Percentiles rank a stretch among this genome's conserved stretches.
phyloP scores from a whole-genome alignment of 1,139 yeast species.

The Yamadazyma kanchanaburiensis region DNA sequence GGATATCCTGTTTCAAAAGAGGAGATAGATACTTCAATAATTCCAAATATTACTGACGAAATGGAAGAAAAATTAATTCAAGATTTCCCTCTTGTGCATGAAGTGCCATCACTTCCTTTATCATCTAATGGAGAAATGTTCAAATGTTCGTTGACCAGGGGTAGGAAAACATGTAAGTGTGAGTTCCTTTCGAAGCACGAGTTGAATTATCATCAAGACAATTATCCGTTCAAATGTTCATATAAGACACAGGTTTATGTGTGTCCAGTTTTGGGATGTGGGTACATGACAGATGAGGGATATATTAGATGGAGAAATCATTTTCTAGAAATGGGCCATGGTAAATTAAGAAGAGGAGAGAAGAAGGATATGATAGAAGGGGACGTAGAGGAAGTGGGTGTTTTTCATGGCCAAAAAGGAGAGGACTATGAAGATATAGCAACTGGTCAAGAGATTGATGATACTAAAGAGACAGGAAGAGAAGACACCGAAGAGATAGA shows the following conservation, averaged over 20 bases:
- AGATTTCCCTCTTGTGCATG: slow-evolving; percentile 26
- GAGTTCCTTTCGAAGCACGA: slow-evolving; percentile 14
- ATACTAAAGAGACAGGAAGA: too few relatives aligned
- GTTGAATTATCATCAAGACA: slow-evolving; percentile 19
- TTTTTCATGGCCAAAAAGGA: too few relatives aligned
- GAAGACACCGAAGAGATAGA: too few relatives aligned
- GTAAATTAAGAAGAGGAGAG: too few relatives aligned
- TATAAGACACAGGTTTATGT: slow-evolving; percentile 27
- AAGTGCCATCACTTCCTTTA: slow-evolving; percentile 24
- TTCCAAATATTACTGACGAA: slow-evolving; percentile 4
- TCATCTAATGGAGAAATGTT: slow-evolving; percentile 19
- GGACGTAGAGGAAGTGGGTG: too few relatives aligned
- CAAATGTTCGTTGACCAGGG: slow-evolving; percentile 11
- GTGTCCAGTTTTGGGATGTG: slow-evolving; percentile 44
- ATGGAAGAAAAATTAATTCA: slow-evolving; percentile 12
- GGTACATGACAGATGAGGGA: slow-evolving; percentile 36
- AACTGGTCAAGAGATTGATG: too few relatives aligned
- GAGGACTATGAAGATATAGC: too few relatives aligned
- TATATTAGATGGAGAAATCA: slow-evolving; percentile 33
- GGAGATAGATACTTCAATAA: slow-evolving; percentile 6
- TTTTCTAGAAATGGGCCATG: slow-evolving; percentile 20
- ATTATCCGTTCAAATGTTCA: slow-evolving; percentile 21
- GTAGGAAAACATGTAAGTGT: slow-evolving; percentile 11
- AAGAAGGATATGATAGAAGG: too few relatives aligned
- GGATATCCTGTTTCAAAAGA: slow-evolving; percentile 32